Percentiles rank a stretch among this genome's conserved stretches.
phyloP scores from a whole-genome alignment of 371 early-diverging fungal species.

The Dipsacomyces acuminosporus region DNA sequence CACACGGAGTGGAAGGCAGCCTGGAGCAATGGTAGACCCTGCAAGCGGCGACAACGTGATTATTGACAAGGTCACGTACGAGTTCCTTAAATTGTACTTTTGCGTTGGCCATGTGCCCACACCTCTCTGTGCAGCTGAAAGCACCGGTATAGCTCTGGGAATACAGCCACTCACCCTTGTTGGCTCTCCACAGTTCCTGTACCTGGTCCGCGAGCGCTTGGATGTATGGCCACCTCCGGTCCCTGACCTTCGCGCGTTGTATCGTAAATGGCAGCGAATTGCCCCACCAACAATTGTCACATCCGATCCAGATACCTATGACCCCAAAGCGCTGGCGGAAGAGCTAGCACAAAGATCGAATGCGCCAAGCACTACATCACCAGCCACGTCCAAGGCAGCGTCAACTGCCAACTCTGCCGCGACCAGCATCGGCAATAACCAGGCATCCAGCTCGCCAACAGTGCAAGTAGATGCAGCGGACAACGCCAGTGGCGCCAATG shows the following conservation, averaged over 20 bases:
- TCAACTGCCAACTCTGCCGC: slow-evolving; percentile 5
- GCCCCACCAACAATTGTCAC: slow-evolving; percentile 45
- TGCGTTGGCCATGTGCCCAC: slow-evolving; percentile 40
- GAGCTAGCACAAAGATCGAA: slow-evolving; percentile 23
- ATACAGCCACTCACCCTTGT: slow-evolving; percentile 39
- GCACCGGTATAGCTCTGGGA: slow-evolving; percentile 1
- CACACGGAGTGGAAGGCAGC: slow-evolving; percentile 19
- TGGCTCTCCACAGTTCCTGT: slow-evolving; percentile 44
- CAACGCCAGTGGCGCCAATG: background rate
- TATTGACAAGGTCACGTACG: slow-evolving; percentile 54
- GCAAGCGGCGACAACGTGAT: slow-evolving; percentile 48
- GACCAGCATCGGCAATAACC: slow-evolving; percentile 9
- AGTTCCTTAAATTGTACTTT: slow-evolving; percentile 54
- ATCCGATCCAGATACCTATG: slow-evolving; percentile 43
- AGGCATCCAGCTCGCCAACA: slow-evolving; percentile 7
- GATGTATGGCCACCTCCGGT: slow-evolving; percentile 53
- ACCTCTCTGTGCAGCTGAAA: background rate
- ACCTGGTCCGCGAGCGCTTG: slow-evolving; percentile 46
- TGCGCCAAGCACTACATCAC: slow-evolving; percentile 16
- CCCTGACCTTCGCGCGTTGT: slow-evolving; percentile 31
- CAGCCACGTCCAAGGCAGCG: slow-evolving; percentile 7
- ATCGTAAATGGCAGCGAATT: slow-evolving; percentile 34
- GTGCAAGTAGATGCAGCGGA: background rate
- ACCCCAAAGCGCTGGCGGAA: slow-evolving; percentile 27
- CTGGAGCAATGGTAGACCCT: slow-evolving; percentile 38